Conservation (phyloP, 495 filamentous ascomycete genomes). For the Aspergillus biplanus region DNA sequence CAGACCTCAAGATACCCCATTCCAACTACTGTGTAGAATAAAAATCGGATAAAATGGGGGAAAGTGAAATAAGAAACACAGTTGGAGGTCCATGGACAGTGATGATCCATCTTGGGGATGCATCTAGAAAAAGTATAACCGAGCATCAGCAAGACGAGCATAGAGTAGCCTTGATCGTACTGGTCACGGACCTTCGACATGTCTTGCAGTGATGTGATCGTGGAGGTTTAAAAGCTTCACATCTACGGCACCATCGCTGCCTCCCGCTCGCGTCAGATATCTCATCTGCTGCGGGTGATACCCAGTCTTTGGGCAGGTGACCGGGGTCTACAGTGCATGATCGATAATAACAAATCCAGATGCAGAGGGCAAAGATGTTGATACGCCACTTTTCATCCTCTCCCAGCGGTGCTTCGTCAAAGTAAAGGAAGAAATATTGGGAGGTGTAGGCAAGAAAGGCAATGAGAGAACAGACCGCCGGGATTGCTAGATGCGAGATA, state of each 20-base stretch:
- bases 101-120: constrained; percentile 97
- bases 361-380: constrained; percentile 70
- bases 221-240: constrained; percentile 78
- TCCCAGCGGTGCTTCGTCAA: constrained; percentile 70
- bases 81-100: constrained; percentile 94
- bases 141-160: background rate
- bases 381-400: constrained; percentile 64
- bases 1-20: constrained; percentile 66
- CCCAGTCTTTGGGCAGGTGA: constrained; percentile 38
- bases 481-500: constrained; percentile 58
- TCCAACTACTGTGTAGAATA: constrained; percentile 72
- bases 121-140: constrained; percentile 56
- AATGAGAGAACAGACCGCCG: constrained; percentile 68
- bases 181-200: constrained; percentile 63
- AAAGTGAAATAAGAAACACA: constrained; percentile 91
- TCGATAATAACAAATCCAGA: constrained; percentile 80
- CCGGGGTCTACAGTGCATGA: constrained; percentile 82
- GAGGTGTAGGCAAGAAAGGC: constrained; percentile 81
- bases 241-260: constrained; percentile 84
- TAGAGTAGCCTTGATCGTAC: background rate
- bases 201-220: constrained; percentile 90
- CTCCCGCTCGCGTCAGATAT: constrained; percentile 32
- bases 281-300: constrained; percentile 28
- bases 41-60: constrained; percentile 87
- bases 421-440: constrained; percentile 78